Conservation (phyloP, 129 eudicot species). For the Centella asiatica region DNA sequence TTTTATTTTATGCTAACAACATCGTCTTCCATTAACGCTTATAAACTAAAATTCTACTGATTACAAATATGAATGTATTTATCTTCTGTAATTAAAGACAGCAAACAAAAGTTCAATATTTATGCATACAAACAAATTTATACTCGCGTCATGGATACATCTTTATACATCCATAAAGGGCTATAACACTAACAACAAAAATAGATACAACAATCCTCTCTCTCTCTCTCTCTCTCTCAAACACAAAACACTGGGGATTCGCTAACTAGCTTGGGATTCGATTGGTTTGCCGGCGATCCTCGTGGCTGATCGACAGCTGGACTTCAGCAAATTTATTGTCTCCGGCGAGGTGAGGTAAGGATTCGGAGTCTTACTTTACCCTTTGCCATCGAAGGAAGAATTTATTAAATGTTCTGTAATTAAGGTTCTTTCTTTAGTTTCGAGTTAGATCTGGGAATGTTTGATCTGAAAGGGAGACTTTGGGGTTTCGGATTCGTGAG, state of each 20-base stretch:
- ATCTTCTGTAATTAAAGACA: no score
- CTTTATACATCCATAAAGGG: no score
- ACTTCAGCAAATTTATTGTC: background rate
- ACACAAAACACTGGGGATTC: background rate
- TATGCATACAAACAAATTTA: no score
- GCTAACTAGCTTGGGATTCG: background rate
- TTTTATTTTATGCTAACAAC: no score
- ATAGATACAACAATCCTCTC: background rate
- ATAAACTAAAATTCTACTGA: no score
- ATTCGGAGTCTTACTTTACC: background rate
- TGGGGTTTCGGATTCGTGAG: background rate
- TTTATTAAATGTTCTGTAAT: background rate
- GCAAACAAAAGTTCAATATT: no score
- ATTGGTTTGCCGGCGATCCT: background rate
- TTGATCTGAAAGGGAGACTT: background rate
- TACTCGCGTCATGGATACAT: no score
- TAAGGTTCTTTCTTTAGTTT: constrained; percentile 1
- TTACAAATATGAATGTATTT: no score
- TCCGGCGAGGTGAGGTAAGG: constrained; percentile 4
- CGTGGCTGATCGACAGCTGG: background rate
- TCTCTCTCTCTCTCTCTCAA: no score
- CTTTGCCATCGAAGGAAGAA: background rate
- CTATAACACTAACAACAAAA: background rate
- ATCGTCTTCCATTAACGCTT: no score
- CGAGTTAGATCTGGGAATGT: constrained; percentile 28